Evolutionary conservation across 768 basidiomycete genomes (phyloP), one percentile per base, ranked within the genome.

Genomic region (Lactarius indigo): DNA sequence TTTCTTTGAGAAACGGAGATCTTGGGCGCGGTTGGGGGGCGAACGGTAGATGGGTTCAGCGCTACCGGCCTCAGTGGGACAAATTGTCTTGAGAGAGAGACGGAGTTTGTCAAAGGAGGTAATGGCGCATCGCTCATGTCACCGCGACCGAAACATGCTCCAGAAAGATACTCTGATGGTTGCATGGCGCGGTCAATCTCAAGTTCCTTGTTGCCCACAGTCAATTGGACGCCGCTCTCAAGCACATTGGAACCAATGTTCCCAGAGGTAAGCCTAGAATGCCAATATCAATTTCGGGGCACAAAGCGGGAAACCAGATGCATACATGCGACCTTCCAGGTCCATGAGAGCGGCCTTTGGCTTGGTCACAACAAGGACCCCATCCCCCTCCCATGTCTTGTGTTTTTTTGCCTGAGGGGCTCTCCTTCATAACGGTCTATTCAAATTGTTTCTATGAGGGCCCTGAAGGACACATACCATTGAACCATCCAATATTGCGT

Each of bases 361-460:
- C 55, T 75, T 77, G 64, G 72, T 81, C 20, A 85, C 78, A 12
- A 85, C 84, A 5, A 91, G 79, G n/a, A 89, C 81, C 42, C 82
- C 88, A 72, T 89, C 91, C 42, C 90, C 92, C 61, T 95, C 92
- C 94, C 94, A 96, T 0, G 90, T 93, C 75, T 94, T 93, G 72
- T 94, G 88, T 76, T 95, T 95, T 78, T 85, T 91, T 44, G 81
- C 79, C 75, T 92, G 90, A 54, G 82, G 87, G 55, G 78, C 82
- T 65, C 90, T 78, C 90, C 89, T 90, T 63, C 3, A 54, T 42
- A 41, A 41, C 33, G 50, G 28, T 47, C 28, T 50, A 70, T 55
- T 35, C 23, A 58, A 58, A 12, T 55, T 26, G 9, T 44, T 5
- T 35, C 42, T 52, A 18, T 3, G 10, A 47, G 37, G 23, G 39